Percentiles rank a stretch among this genome's conserved stretches.
Evolutionary conservation across 2,329 filamentous ascomycete genomes (phyloP).

Genomic region (Polytolypa hystricis): DNA sequence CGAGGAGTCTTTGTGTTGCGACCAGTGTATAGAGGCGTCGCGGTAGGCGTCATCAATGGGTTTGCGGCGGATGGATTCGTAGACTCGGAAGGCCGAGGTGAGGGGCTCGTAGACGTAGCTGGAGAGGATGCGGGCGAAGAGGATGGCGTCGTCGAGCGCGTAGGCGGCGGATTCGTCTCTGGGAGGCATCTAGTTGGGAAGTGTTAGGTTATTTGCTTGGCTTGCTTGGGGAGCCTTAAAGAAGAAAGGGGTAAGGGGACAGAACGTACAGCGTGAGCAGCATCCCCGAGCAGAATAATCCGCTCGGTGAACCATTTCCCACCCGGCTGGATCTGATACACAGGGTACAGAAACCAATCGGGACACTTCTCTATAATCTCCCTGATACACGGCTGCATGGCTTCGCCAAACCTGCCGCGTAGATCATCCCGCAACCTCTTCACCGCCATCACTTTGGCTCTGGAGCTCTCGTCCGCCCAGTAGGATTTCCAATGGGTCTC

Average conservation of each 20-base stretch:
- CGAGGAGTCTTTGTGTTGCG: constrained; percentile 29
- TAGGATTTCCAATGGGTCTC: constrained; percentile 11
- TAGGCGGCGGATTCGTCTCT: constrained; percentile 36
- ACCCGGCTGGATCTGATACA: constrained; percentile 29
- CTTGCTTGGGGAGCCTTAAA: neutral
- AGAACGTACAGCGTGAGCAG: constrained; percentile 34
- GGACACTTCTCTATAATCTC: constrained; percentile 25
- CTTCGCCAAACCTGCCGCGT: constrained; percentile 24
- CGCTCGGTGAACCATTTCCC: constrained; percentile 31
- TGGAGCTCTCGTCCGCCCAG: constrained; percentile 14
- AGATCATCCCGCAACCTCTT: constrained; percentile 26
- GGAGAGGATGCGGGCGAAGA: constrained; percentile 30
- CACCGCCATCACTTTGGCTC: constrained; percentile 24
- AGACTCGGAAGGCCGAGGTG: constrained; percentile 24
- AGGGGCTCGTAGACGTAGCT: constrained; percentile 24
- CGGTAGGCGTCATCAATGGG: constrained; percentile 31
- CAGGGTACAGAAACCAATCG: constrained; percentile 36
- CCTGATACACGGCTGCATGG: constrained; percentile 26
- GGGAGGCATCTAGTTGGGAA: constrained; percentile 34
- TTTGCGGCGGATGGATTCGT: constrained; percentile 27
- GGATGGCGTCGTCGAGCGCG: constrained; percentile 35
- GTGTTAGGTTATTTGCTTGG: constrained; percentile 11
- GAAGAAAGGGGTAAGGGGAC: neutral
- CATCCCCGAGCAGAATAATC: constrained; percentile 35
- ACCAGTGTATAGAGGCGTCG: constrained; percentile 29